Base-by-base conservation (phyloP, 176 grass and related monocot genomes). In the Cocos nucifera region DNA sequence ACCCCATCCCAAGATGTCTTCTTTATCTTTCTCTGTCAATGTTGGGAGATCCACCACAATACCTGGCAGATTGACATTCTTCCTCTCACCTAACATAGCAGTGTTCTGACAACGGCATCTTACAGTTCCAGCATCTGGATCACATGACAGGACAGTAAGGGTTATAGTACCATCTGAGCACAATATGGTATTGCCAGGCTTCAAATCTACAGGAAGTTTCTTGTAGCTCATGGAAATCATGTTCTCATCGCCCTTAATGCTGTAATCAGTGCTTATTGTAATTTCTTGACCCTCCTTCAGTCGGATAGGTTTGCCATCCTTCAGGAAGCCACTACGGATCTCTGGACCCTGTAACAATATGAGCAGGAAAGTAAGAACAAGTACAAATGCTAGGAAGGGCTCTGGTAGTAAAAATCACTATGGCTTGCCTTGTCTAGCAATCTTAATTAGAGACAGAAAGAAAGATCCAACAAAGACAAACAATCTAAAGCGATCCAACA, bases 201-300 rank as follows among this genome's bases (percentile, higher is more conserved):
- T 89, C 58, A 95, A 76, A 32, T 95, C 90, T 0, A 81, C 23
- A 56, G 90, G 82, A 44, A 95, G 74, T 44, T 95, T 95, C 82
- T 95, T 95, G 83, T 95, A 95, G 80, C 90, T 95, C 90, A 95
- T 89, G 21, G 90, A 20, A 19, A 95, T 95, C 29, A 21, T 95
- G 12, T 75, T 86, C 15, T 78, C 77, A 18, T 95, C 85, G 17
- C 90, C 90, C 77, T 95, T 89, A 77, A 89, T 89, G 24, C 64
- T 70, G 66, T 95, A 95, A 59, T 95, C 90, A 19, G 90, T 95
- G 63, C 76, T 73, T 22, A 95, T 67, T 66, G 71, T 95, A 53
- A 95, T 72, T 78, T 95, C 90, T 70, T 89, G 82, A 21, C 86
- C 90, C 74, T 95, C 88, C 28, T 76, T 95, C 5, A 95, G 66